phyloP scores from a whole-genome alignment of 2,329 filamentous ascomycete genomes.

The Macrophomina pseudophaseolina region DNA sequence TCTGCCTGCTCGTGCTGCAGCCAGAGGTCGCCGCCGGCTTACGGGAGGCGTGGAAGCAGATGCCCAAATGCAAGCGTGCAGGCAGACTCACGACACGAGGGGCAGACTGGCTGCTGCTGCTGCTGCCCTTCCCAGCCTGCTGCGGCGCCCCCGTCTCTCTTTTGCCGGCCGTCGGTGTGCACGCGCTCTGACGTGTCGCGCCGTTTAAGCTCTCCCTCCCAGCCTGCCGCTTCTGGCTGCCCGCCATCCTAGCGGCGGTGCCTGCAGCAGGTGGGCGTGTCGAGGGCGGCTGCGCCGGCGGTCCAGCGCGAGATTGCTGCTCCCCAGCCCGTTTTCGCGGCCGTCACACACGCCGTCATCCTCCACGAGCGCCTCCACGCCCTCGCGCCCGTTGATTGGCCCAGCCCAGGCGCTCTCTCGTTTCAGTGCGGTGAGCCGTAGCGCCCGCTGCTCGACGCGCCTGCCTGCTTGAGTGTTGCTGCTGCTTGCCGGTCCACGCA shows the following conservation, averaged over 20 bases:
- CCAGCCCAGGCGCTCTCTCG: background rate
- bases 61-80: background rate
- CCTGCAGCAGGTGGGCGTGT: conserved; percentile 11
- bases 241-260: background rate
- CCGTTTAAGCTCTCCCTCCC: conserved; percentile 12
- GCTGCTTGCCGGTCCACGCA: conserved; percentile 12
- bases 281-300: background rate
- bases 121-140: background rate
- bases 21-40: conserved; percentile 20
- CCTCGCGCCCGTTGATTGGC: background rate
- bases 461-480: background rate
- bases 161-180: conserved; percentile 1
- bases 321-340: conserved; percentile 4
- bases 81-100: too few relatives aligned
- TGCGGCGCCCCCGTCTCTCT: background rate
- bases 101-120: background rate
- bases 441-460: conserved; percentile 18
- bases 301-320: too few relatives aligned
- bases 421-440: conserved; percentile 21
- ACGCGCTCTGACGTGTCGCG: conserved; percentile 14
- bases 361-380: conserved; percentile 7
- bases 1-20: background rate
- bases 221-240: background rate
- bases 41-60: background rate
- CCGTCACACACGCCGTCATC: conserved; percentile 15